phyloP scores from a whole-genome alignment of 305 asterid genomes.

The Fraxinus paxiana region DNA sequence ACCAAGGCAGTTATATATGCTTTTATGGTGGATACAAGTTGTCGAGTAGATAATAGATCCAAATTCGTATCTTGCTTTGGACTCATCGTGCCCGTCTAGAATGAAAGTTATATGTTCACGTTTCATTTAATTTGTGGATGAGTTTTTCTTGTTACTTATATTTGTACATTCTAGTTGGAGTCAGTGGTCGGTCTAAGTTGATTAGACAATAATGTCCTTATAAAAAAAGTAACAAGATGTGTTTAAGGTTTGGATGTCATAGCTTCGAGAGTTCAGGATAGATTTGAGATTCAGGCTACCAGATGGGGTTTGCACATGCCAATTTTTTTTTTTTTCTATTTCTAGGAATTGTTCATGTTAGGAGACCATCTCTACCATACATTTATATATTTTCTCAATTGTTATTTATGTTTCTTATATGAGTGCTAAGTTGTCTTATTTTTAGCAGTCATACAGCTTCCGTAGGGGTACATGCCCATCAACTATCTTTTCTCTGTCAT shows the following conservation, averaged over 20 bases:
- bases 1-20: background rate
- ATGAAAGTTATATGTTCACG: background rate
- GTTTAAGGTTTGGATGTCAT: background rate
- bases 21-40: background rate
- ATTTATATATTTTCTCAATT: conserved; percentile 11
- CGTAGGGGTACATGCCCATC: conserved; percentile 90
- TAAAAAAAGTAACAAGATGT: background rate
- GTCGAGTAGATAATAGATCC: background rate
- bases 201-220: conserved; percentile 7
- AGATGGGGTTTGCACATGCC: background rate
- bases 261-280: background rate
- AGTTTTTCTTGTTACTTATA: background rate
- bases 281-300: conserved; percentile 9
- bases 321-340: conserved; percentile 1
- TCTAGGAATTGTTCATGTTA: background rate
- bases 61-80: background rate
- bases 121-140: background rate
- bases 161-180: background rate
- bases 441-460: conserved; percentile 86
- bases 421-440: conserved; percentile 32
- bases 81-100: background rate
- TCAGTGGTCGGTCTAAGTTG: background rate
- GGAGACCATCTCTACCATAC: conserved; percentile 2
- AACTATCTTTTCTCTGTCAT: conserved; percentile 73
- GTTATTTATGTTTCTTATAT: conserved; percentile 18